These are phyloP conservation scores for Physaria fendleri DNA, from an alignment of 345 rosid species.

Conservation along the genomic window DNA sequence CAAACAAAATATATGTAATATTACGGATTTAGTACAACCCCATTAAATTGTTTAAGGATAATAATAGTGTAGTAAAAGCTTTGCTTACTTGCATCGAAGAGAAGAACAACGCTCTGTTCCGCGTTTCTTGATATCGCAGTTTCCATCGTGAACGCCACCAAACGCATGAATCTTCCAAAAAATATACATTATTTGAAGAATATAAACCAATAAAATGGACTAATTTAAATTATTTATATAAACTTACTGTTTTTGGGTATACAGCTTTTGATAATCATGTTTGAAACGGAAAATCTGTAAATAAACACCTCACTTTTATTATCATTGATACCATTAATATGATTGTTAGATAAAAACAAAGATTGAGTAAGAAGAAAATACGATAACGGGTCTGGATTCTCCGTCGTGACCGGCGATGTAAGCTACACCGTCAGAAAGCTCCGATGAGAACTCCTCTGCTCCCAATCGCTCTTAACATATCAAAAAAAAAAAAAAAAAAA, in stretches of 20 bases:
- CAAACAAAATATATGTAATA: too few relatives aligned
- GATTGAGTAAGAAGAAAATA: slow-evolving; percentile 17
- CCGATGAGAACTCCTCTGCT: slow-evolving; percentile 91
- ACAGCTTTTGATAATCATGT: slow-evolving; percentile 80
- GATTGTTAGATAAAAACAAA: neutral
- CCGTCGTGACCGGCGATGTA: slow-evolving; percentile 86
- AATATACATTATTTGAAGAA: neutral
- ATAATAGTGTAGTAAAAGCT: too few relatives aligned
- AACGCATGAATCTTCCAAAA: slow-evolving; percentile 53
- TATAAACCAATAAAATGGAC: neutral
- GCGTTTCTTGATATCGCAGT: slow-evolving; percentile 66
- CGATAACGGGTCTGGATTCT: slow-evolving; percentile 77
- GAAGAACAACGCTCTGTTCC: slow-evolving; percentile 67
- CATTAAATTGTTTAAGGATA: too few relatives aligned
- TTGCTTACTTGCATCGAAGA: slow-evolving; percentile 84
- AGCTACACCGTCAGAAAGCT: slow-evolving; percentile 75
- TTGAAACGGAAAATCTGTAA: slow-evolving; percentile 76
- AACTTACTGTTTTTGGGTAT: slow-evolving; percentile 74
- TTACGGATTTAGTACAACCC: slow-evolving; percentile 12
- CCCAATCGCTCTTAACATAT: slow-evolving; percentile 49
- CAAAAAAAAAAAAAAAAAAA: neutral
- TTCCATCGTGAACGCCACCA: slow-evolving; percentile 84
- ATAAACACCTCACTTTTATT: neutral
- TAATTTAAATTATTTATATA: neutral
- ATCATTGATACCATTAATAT: neutral